Evolutionary conservation across 2,329 filamentous ascomycete genomes (phyloP).

Genomic region (Cladosporium cucumerinum): DNA sequence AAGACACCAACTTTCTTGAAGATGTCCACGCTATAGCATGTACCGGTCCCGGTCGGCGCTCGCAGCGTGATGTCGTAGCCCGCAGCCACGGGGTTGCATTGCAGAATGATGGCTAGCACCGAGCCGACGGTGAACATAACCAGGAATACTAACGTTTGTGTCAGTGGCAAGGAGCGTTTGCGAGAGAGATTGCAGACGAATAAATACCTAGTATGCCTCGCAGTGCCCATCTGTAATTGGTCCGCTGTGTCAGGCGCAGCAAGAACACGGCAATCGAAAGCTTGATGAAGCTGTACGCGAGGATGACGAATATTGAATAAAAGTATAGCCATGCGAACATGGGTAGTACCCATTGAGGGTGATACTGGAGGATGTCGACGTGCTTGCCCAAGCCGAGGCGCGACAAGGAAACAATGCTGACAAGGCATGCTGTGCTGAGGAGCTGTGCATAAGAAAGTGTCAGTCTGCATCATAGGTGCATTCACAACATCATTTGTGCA

Average conservation of each 20-base stretch:
- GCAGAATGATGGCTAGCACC: background rate
- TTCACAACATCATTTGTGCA: background rate
- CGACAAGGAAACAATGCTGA: background rate
- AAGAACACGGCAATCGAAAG: constrained; percentile 2
- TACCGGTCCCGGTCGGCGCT: background rate
- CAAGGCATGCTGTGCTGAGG: background rate
- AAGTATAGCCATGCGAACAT: background rate
- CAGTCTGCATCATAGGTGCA: background rate
- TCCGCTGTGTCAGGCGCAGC: background rate
- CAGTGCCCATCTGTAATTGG: background rate
- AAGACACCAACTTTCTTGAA: constrained; percentile 5
- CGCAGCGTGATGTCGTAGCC: background rate
- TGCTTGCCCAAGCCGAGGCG: background rate
- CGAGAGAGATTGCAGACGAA: background rate
- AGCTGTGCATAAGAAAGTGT: background rate
- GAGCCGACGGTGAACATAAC: background rate
- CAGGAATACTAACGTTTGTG: background rate
- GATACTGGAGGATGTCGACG: background rate
- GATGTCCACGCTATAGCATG: background rate
- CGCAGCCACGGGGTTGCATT: constrained; percentile 4
- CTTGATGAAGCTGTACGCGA: constrained; percentile 6
- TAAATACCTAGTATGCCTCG: background rate
- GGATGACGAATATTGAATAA: constrained; percentile 1
- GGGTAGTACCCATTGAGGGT: background rate
- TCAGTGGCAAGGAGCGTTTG: background rate